Evolutionary conservation across 108 stramenopile species (phyloP), one percentile per base, ranked within the genome.

Genomic region (Asterionellopsis glacialis): DNA sequence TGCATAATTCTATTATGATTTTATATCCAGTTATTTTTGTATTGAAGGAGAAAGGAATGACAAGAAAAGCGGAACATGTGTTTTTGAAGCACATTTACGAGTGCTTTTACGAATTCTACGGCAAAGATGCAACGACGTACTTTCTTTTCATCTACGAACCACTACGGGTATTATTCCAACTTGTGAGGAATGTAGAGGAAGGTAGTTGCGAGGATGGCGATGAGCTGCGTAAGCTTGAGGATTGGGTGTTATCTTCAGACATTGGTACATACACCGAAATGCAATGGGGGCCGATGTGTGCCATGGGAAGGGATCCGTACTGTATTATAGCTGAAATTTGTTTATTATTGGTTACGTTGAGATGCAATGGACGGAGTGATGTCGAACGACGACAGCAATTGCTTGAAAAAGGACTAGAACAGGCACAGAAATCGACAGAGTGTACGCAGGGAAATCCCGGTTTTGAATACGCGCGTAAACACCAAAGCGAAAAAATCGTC

Each of bases 121-220:
- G 73, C 15, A 49, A 72, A 33, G 75, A 56, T 11, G 55, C 70
- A 5, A 59, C 61, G 9, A 77, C 85, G 13, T 77, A 55, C 52
- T 80, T 70, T 26, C 58, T 81, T 27, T 74, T 74, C 18, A 21
- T 80, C 51, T 83, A 71, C 50, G 64, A 81, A 28, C 78, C 80
- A 24, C 52, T 79, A 15, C 41, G 64, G 21, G 61, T 68, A 50
- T 40, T 81, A 13, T 72, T 87, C 25, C 75, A 81, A 23, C 33
- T 83, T 23, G 60, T 57, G 28, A 33, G 33, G 33, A 7, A 33
- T 33, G 58, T 63, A 0, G 67, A 58, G 27, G 63, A 69, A 39
- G 73, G 75, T 27, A 53, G 38, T 10, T 58, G 68, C 11, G 51
- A 66, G 21, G 60, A 69, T 57, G 53, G 48, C 25, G 44, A 62